Evolutionary conservation across 345 rosid species (phyloP), one percentile per base, ranked within the genome.

Genomic region (Lepidium sativum): DNA sequence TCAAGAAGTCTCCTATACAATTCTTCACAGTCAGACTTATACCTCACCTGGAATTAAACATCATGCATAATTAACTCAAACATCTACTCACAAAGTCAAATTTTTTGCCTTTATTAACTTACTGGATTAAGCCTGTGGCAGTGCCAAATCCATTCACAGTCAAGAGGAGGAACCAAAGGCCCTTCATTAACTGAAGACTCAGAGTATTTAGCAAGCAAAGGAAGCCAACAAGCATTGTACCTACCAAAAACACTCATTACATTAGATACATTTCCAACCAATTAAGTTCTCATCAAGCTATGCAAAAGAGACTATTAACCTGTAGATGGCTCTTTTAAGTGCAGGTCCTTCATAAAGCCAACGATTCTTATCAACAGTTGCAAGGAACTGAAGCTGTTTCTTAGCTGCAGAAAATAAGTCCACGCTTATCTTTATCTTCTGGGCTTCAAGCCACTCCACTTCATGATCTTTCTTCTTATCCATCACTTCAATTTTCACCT

Each of bases 71-170:
- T 16, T 38, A 0, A 14, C 39, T 54, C 35, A 54, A 49, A 39
- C 49, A 62, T 44, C 54, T 2, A 60, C 8, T 14, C 57, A 27
- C 15, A 12, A 23, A 41, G 8, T 6, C 32, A 25, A 15, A 15
- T 3, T 9, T 35, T 4, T 13, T 56, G 31, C 9, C 12, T 14
- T 15, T n/a, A 40, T 27, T 9, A 52, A 16, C 82, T 35, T 85
- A 94, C 99, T 8, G 99, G 99, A 57, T 94, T 94, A 67, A 94
- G 96, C 79, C 97, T 77, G 78, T 94, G 99, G 49, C 97, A 94
- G 45, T 91, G 99, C 99, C 99, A 94, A 75, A 91, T 61, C 99
- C 97, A 94, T 78, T 94, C 99, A 81, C 97, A 88, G 50, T 94
- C 99, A 45, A 94, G 84, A 60, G 97, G 99, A 71, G 90, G 95